Evolutionary conservation across 257 asterid genomes (phyloP).

Genomic region (Scutellaria barbata): DNA sequence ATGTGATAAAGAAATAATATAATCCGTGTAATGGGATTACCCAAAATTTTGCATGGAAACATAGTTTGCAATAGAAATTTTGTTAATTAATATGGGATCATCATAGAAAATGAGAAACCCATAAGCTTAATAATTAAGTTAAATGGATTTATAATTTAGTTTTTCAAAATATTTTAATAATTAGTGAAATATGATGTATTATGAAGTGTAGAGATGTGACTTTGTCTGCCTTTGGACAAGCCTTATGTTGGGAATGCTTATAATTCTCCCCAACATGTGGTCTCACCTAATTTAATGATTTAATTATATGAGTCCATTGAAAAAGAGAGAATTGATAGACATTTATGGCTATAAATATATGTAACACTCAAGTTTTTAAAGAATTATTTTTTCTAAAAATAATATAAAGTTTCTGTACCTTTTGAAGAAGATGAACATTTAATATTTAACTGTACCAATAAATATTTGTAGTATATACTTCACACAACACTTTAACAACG

Average conservation of each 20-base stretch:
- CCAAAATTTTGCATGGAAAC: too few species aligned
- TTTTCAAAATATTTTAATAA: constrained; percentile 13
- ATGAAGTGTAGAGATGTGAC: constrained; percentile 25
- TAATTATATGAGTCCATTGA: constrained; percentile 27
- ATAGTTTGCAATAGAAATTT: too few species aligned
- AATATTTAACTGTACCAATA: neutral
- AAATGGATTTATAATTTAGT: neutral
- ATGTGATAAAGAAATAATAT: too few species aligned
- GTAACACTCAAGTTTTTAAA: neutral
- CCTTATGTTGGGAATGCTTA: constrained; percentile 43
- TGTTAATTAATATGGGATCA: neutral
- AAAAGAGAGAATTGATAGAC: neutral
- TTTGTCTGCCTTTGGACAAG: constrained; percentile 45
- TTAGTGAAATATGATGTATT: constrained; percentile 31
- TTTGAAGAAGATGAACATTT: neutral
- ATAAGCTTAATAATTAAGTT: constrained; percentile 20
- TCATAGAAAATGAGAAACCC: constrained; percentile 20
- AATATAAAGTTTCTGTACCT: neutral
- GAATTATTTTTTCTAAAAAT: neutral
- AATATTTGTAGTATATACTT: neutral
- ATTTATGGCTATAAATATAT: neutral
- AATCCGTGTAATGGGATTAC: too few species aligned
- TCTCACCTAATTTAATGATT: constrained; percentile 42
- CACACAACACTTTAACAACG: neutral
- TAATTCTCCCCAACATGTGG: constrained; percentile 42